Conservation (phyloP, 768 basidiomycete species). For the Mycena alexandri region DNA sequence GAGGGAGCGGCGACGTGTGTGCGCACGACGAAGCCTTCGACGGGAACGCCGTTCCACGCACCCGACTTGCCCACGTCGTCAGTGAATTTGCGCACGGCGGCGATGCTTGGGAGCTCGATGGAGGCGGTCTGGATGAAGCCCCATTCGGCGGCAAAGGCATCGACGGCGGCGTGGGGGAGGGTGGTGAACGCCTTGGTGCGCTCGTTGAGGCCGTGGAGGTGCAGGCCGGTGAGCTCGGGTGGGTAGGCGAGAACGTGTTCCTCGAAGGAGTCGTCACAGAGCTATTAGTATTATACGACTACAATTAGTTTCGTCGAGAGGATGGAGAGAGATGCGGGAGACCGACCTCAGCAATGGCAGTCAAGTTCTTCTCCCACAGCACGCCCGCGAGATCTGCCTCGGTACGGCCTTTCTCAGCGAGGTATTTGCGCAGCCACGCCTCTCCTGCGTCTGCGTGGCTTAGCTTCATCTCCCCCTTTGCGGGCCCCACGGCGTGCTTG, state of each 20-base stretch:
- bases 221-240: constrained; percentile 86
- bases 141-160: constrained; percentile 88
- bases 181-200: constrained; percentile 78
- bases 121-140: constrained; percentile 89
- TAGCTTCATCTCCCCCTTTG: constrained; percentile 48
- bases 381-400: constrained; percentile 79
- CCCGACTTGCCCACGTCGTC: constrained; percentile 74
- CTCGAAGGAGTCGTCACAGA: constrained; percentile 97
- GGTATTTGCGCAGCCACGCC: constrained; percentile 82
- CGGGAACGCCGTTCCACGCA: constrained; percentile 68
- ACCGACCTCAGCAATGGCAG: constrained; percentile 92
- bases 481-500: constrained; percentile 88
- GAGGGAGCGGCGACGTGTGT: constrained; percentile 54
- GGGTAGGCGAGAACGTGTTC: constrained; percentile 94
- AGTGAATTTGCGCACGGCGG: constrained; percentile 81
- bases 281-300: constrained; percentile 57
- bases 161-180: constrained; percentile 72
- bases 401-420: constrained; percentile 69
- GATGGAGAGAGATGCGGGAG: constrained; percentile 1
- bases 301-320: background rate
- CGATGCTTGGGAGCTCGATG: constrained; percentile 67
- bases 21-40: constrained; percentile 87
- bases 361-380: constrained; percentile 88
- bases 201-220: constrained; percentile 92
- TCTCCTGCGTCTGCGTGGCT: constrained; percentile 91